Base-by-base conservation (phyloP, 1,284 basidiomycete genomes). In the Puccinia polysora region DNA sequence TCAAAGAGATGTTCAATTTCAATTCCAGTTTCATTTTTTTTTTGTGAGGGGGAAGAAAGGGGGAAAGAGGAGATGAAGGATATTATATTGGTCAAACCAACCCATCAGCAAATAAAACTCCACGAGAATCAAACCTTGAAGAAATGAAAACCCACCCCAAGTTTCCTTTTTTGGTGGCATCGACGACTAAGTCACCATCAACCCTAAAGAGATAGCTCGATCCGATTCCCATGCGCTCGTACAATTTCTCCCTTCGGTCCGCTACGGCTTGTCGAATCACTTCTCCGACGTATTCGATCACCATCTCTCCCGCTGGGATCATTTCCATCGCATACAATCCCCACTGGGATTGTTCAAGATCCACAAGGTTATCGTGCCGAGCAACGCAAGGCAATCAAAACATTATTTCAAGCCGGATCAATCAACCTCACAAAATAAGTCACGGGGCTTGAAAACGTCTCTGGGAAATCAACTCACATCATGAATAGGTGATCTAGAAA, bases 221-320 rank as follows among this genome's bases (percentile, higher is more conserved):
- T 18, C 93, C 93, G 75, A 97, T 97, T 1, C 94, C 94, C 79
- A 93, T 90, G 72, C 91, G 84, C 81, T 97, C 91, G 80, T 99
- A 98, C 77, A 87, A 86, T 83, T 96, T 95, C 83, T 99, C 96
- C 67, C 96, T 85, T 80, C 94, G 90, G 79, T 98, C 96, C 30
- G 96, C 95, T 4, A 99, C 92, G 77, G 91, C 89, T 70, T 94
- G 91, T 28, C 96, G 85, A 75, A 96, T 90, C 74, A 97, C 85
- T 83, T 99, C 96, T 38, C 96, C 96, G 8, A 99, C 96, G 78
- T 99, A 99, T 82, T 99, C 96, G 81, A 98, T 97, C 52, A 99
- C 95, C 92, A 99, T 97, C 81, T 99, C 96, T 4, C 93, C 92
- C 23, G 86, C 83, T 15, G 90, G 87, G 77, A 99, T 97, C 78